These are phyloP conservation scores for Thymus quinquecostatus DNA, from an alignment of 257 asterid genomes.

Conservation along the genomic window DNA sequence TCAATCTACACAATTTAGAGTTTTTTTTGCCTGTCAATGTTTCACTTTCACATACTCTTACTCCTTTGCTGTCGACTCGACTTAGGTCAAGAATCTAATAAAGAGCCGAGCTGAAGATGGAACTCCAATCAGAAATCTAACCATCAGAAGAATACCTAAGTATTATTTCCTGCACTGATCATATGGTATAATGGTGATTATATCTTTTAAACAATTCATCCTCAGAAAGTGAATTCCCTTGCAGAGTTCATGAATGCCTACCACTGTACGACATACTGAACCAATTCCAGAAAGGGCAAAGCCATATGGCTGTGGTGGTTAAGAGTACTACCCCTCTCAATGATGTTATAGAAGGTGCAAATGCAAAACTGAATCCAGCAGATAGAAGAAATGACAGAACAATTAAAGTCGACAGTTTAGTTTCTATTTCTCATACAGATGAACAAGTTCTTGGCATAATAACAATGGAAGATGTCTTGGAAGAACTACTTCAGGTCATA, in stretches of 20 bases:
- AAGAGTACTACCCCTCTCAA: constrained; percentile 39
- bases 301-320: constrained; percentile 83
- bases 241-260: constrained; percentile 50
- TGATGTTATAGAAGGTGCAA: constrained; percentile 29
- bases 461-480: constrained; percentile 68
- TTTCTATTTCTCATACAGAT: constrained; percentile 29
- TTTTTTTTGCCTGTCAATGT: not conserved
- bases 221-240: constrained; percentile 11
- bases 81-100: constrained; percentile 73
- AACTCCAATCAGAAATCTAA: constrained; percentile 54
- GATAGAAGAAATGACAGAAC: constrained; percentile 32
- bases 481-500: constrained; percentile 61
- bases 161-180: constrained; percentile 23
- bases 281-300: constrained; percentile 82
- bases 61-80: not conserved
- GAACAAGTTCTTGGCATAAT: constrained; percentile 62
- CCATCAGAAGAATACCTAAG: constrained; percentile 75
- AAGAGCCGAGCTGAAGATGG: constrained; percentile 55
- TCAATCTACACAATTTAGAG: not conserved
- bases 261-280: constrained; percentile 67
- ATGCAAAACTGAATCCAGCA: constrained; percentile 28
- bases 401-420: constrained; percentile 25
- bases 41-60: constrained; percentile 12
- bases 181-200: not conserved
- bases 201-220: not conserved